Base-by-base conservation (phyloP, 1,284 basidiomycete genomes). In the Stereum hirsutum region DNA sequence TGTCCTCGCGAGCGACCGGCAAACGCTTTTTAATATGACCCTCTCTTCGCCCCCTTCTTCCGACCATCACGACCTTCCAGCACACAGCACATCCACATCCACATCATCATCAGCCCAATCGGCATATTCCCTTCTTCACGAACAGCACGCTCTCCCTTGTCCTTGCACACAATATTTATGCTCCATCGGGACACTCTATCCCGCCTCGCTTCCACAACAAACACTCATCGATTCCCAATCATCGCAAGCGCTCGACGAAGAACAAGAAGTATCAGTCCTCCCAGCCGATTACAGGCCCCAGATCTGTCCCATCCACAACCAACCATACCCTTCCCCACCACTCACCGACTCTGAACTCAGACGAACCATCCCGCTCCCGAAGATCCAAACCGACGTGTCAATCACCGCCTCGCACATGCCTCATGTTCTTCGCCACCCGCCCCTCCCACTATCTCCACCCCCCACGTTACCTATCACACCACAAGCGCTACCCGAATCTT, bases 401-500 rank as follows among this genome's bases (percentile, higher is more conserved):
- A n/a, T n/a, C n/a, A n/a, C n/a, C 49, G 24, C 50, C 52, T 6
- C 52, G 51, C 41, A 58, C 50, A 58, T 61, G 52, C 55, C 57
- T 17, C 58, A 56, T 48, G 57, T 58, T 35, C 43, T 59, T 15
- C 31, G 33, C 39, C 45, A 46, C 23, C 54, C 46, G 26, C 54
- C 59, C 31, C 53, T 52, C 38, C 69, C 60, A 2, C 59, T 61
- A 32, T 70, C 68, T 37, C 68, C 68, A 38, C 70, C 70, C 23
- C 59, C 67, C 35, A 71, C 68, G 19, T 52, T 65, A 37, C 64
- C 64, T 15, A 60, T 59, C 24, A 43, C 55, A 37, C 64, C 63
- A 2, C 60, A 58, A 6, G 55, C 47, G 17, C 50, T 70, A 32
- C 68, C 68, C 4, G 62, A 61, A 41, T n/a, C n/a, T n/a, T n/a